A percentile compares a stretch with the other conserved stretches of the same genome.
Conservation (phyloP, 345 rosid genomes). For the Rhodamnia rubescens region DNA sequence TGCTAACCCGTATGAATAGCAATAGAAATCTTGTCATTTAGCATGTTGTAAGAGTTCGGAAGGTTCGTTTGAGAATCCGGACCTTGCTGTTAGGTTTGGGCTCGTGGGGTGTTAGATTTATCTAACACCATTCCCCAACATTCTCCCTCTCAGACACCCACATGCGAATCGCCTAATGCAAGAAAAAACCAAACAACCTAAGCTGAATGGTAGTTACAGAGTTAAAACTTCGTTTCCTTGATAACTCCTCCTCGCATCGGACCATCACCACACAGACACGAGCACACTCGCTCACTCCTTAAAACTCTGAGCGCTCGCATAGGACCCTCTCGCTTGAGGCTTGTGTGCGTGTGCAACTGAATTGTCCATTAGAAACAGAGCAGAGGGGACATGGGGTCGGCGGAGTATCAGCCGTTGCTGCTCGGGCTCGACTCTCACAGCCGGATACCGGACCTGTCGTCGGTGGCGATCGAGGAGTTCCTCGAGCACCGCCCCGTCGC, state of each 20-base stretch:
- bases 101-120: background rate
- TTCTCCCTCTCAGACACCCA: background rate
- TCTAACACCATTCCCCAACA: background rate
- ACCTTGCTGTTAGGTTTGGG: background rate
- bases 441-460: slow-evolving; percentile 40
- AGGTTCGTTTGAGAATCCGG: background rate
- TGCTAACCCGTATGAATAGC: background rate
- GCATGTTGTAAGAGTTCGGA: background rate
- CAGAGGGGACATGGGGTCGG: slow-evolving; percentile 13
- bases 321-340: background rate
- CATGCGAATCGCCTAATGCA: background rate
- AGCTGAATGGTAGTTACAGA: background rate
- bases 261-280: background rate
- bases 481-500: slow-evolving; percentile 26
- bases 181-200: background rate
- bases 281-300: background rate
- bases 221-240: background rate
- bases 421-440: slow-evolving; percentile 45
- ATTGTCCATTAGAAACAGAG: background rate
- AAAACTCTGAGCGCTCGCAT: background rate
- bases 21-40: too few relatives aligned
- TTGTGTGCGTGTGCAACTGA: background rate
- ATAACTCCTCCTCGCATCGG: background rate
- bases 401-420: slow-evolving; percentile 34
- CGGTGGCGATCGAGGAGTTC: slow-evolving; percentile 57